Evolutionary conservation across 495 filamentous ascomycete genomes (phyloP).

Genomic region (Penicillium verhagenii): DNA sequence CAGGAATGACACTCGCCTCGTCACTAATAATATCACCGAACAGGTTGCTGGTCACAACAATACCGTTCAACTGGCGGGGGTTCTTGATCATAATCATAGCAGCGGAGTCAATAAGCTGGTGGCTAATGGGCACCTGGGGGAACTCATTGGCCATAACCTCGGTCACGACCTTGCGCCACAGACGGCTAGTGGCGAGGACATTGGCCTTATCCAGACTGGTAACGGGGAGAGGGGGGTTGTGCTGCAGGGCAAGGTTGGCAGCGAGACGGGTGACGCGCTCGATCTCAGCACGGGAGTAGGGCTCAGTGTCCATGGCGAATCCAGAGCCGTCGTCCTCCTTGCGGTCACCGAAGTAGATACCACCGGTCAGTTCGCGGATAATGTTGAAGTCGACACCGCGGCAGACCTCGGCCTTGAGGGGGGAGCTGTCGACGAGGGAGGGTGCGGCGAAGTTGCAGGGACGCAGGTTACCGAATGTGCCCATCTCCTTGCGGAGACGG

Average conservation of each 20-base stretch:
- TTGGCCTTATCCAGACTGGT: conserved; percentile 97
- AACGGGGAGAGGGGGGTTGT: conserved; percentile 77
- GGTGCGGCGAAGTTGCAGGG: conserved; percentile 97
- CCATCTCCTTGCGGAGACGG: conserved; percentile 88
- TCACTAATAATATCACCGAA: conserved; percentile 97
- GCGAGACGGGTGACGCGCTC: conserved; percentile 85
- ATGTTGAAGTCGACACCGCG: conserved; percentile 90
- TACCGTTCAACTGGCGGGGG: conserved; percentile 84
- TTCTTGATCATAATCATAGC: conserved; percentile 99
- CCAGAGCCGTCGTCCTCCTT: conserved; percentile 77
- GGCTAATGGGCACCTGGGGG: conserved; percentile 75
- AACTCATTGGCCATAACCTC: conserved; percentile 81
- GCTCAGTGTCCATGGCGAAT: conserved; percentile 82
- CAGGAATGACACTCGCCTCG: conserved; percentile 94
- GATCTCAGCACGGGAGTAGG: conserved; percentile 84
- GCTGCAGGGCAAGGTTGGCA: conserved; percentile 75
- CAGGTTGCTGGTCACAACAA: conserved; percentile 90
- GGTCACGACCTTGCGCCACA: conserved; percentile 87
- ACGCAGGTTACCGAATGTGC: conserved; percentile 94
- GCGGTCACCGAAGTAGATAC: conserved; percentile 95
- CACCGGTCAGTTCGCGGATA: conserved; percentile 90
- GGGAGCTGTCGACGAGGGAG: conserved; percentile 80
- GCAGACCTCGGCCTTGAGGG: conserved; percentile 84
- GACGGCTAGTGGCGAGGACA: conserved; percentile 82
- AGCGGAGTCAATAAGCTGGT: conserved; percentile 93